These are phyloP conservation scores for Beta corolliflora DNA, from an alignment of 179 eudicot genomes.

Conservation along the genomic window DNA sequence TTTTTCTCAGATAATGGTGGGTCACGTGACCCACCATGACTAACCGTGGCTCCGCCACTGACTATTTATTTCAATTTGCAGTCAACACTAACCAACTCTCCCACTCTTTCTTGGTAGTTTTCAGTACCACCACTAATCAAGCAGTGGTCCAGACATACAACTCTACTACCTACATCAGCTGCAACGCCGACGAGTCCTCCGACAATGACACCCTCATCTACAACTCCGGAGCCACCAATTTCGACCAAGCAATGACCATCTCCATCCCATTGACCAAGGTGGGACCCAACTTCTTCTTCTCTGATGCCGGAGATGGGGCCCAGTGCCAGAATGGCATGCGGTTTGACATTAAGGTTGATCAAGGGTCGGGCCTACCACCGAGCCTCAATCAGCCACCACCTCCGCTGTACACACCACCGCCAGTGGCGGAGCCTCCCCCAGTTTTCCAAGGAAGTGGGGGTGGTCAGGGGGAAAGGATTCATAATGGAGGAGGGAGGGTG, in stretches of 20 bases:
- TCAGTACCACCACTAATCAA: slow-evolving; percentile 57
- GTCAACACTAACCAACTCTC: background rate
- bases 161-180: slow-evolving; percentile 56
- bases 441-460: slow-evolving; percentile 37
- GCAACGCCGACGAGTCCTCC: slow-evolving; percentile 45
- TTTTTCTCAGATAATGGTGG: no score
- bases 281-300: slow-evolving; percentile 71
- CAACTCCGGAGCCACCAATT: slow-evolving; percentile 38
- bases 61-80: background rate
- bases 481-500: slow-evolving; percentile 6
- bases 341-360: slow-evolving; percentile 52
- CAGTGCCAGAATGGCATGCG: slow-evolving; percentile 67
- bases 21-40: no score
- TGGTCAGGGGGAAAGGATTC: slow-evolving; percentile 38
- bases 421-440: slow-evolving; percentile 44
- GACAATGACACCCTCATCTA: slow-evolving; percentile 52
- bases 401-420: slow-evolving; percentile 50
- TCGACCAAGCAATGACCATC: slow-evolving; percentile 36
- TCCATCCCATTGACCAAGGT: slow-evolving; percentile 50
- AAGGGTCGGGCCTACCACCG: slow-evolving; percentile 72
- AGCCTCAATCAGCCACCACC: slow-evolving; percentile 89
- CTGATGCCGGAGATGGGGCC: slow-evolving; percentile 54
- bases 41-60: no score
- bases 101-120: slow-evolving; percentile 35
- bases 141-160: slow-evolving; percentile 69